phyloP scores from a whole-genome alignment of 2,329 filamentous ascomycete genomes.

The Coniochaeta sp. region DNA sequence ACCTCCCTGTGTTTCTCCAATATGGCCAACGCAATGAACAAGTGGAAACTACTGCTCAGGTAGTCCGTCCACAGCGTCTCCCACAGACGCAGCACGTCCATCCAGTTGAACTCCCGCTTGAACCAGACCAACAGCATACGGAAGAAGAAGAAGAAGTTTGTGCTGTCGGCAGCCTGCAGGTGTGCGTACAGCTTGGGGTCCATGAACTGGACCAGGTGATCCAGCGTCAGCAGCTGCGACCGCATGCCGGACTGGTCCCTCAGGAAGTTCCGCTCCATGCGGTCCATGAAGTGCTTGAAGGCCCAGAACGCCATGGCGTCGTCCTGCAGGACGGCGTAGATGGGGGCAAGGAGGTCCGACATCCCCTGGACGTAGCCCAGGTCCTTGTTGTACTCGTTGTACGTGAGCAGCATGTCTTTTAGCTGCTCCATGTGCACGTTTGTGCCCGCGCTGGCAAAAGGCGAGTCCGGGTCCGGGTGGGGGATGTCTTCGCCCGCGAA shows the following conservation, averaged over 20 bases:
- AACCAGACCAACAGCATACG: slow-evolving; percentile 98
- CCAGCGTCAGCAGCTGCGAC: slow-evolving; percentile 78
- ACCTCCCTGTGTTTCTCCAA: slow-evolving; percentile 93
- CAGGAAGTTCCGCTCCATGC: slow-evolving; percentile 96
- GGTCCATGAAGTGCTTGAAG: slow-evolving; percentile 92
- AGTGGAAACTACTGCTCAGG: slow-evolving; percentile 79
- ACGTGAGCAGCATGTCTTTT: slow-evolving; percentile 98
- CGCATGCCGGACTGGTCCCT: slow-evolving; percentile 96
- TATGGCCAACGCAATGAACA: slow-evolving; percentile 91
- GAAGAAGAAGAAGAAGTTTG: slow-evolving; percentile 99
- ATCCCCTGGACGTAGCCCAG: slow-evolving; percentile 98
- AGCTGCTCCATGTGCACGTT: slow-evolving; percentile 98
- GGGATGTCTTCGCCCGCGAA: slow-evolving; percentile 95
- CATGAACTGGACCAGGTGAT: slow-evolving; percentile 94
- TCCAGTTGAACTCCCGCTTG: slow-evolving; percentile 92
- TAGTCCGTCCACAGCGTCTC: slow-evolving; percentile 93
- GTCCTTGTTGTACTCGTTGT: slow-evolving; percentile 95
- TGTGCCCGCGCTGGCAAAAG: slow-evolving; percentile 85
- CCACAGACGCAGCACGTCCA: slow-evolving; percentile 82
- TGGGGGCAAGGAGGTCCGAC: slow-evolving; percentile 91
- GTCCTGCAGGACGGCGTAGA: slow-evolving; percentile 96
- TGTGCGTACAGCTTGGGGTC: slow-evolving; percentile 91
- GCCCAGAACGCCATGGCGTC: slow-evolving; percentile 96
- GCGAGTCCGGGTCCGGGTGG: slow-evolving; percentile 91
- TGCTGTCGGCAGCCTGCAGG: slow-evolving; percentile 82